Percentiles rank a stretch among this genome's conserved stretches.
Conservation (phyloP, 2,329 filamentous ascomycete genomes). For the Lojkania enalia region DNA sequence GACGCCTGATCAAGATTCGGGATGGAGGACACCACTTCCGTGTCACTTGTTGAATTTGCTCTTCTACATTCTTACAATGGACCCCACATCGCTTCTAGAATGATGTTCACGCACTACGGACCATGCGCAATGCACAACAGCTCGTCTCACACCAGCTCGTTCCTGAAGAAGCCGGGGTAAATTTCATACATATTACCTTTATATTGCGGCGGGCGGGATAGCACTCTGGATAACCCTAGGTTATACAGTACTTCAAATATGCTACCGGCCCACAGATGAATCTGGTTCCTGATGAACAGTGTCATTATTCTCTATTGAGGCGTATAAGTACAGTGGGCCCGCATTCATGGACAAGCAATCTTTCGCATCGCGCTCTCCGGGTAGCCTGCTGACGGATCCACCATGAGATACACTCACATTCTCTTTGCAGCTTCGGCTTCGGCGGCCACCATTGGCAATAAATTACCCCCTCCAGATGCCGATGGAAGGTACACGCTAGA, state of each 20-base stretch:
- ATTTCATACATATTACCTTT: slow-evolving; percentile 25
- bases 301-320: slow-evolving; percentile 9
- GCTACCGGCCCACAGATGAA: slow-evolving; percentile 14
- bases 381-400: neutral
- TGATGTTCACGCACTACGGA: neutral
- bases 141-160: slow-evolving; percentile 21
- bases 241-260: slow-evolving; percentile 21
- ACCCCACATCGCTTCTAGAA: slow-evolving; percentile 9
- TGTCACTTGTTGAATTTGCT: no score
- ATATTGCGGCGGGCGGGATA: slow-evolving; percentile 20
- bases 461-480: slow-evolving; percentile 19
- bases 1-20: no score
- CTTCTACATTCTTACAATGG: no score
- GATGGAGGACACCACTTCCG: no score
- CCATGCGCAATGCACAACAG: slow-evolving; percentile 2
- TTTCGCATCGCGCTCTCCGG: neutral
- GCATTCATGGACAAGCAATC: neutral
- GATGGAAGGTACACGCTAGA: slow-evolving; percentile 38
- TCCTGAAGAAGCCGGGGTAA: slow-evolving; percentile 20
- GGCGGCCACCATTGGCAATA: slow-evolving; percentile 10
- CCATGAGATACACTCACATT: slow-evolving; percentile 27
- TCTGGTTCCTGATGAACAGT: slow-evolving; percentile 10
- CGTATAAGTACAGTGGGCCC: slow-evolving; percentile 17
- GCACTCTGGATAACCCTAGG: slow-evolving; percentile 13
- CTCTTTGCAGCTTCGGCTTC: slow-evolving; percentile 23